phyloP scores from a whole-genome alignment of 2,329 filamentous ascomycete species.

The Colletotrichum sansevieriae region DNA sequence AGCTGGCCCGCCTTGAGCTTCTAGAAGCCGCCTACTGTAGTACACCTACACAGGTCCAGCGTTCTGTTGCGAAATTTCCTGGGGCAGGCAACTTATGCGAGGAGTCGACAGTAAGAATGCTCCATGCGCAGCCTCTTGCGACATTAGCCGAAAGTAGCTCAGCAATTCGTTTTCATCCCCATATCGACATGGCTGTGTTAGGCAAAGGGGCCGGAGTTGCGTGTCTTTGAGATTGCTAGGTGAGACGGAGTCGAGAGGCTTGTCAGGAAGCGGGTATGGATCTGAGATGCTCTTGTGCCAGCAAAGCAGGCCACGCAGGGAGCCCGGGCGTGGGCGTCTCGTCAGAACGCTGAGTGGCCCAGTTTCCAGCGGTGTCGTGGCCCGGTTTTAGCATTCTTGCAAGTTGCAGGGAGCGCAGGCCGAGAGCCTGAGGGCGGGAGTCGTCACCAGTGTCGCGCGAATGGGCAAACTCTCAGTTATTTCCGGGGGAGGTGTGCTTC shows the following conservation, averaged over 20 bases:
- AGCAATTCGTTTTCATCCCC: too few relatives aligned
- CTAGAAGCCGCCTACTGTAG: constrained; percentile 25
- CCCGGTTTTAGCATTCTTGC: constrained; percentile 5
- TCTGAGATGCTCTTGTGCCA: neutral
- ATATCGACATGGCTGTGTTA: too few relatives aligned
- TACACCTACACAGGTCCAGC: too few relatives aligned
- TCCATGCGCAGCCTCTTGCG: too few relatives aligned
- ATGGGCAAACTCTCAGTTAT: constrained; percentile 11
- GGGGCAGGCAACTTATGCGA: too few relatives aligned
- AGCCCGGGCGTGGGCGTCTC: neutral
- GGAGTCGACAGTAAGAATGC: too few relatives aligned
- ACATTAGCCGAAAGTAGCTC: too few relatives aligned
- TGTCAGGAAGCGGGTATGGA: neutral
- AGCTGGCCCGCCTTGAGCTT: constrained; percentile 34
- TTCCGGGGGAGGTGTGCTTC: too few relatives aligned
- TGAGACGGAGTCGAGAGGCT: neutral
- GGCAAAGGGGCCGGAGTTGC: too few relatives aligned
- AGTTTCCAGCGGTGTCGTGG: constrained; percentile 24
- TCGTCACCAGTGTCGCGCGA: constrained; percentile 11
- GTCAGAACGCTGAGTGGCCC: constrained; percentile 1
- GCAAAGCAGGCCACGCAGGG: neutral
- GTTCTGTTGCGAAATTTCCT: too few relatives aligned
- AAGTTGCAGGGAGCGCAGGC: constrained; percentile 13
- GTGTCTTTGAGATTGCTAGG: neutral
- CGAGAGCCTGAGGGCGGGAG: neutral